Evolutionary conservation across 345 rosid genomes (phyloP).

Genomic region (Heritiera littoralis): DNA sequence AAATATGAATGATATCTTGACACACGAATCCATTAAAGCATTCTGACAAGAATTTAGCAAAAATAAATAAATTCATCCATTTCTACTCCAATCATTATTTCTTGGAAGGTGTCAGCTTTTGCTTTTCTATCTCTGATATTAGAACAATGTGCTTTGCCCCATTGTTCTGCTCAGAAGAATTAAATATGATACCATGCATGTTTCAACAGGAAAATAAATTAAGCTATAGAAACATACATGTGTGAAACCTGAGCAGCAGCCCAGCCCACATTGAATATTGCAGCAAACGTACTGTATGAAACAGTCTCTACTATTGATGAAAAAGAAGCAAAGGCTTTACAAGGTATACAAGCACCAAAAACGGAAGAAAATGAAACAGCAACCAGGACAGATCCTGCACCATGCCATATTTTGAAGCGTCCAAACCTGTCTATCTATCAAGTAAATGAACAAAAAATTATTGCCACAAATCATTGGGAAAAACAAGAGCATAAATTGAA

Average conservation of each 20-base stretch:
- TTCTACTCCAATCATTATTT: neutral
- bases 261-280: conserved; percentile 95
- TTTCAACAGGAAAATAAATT: neutral
- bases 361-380: conserved; percentile 95
- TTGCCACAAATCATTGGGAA: neutral
- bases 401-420: conserved; percentile 92
- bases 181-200: conserved; percentile 13
- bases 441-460: conserved; percentile 21
- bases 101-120: neutral
- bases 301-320: conserved; percentile 58
- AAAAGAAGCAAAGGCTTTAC: conserved; percentile 53
- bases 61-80: neutral
- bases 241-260: conserved; percentile 98
- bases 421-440: conserved; percentile 97
- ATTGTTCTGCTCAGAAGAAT: conserved; percentile 7
- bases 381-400: conserved; percentile 85
- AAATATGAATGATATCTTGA: neutral
- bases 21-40: conserved; percentile 1
- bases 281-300: conserved; percentile 82
- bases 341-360: conserved; percentile 87
- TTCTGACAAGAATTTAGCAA: neutral
- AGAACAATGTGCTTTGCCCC: neutral
- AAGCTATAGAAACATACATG: conserved; percentile 52
- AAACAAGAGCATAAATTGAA: neutral
- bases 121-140: neutral